These are phyloP conservation scores for Wickerhamomyces sp. DNA, from an alignment of 1,139 yeast species.

Conservation along the genomic window DNA sequence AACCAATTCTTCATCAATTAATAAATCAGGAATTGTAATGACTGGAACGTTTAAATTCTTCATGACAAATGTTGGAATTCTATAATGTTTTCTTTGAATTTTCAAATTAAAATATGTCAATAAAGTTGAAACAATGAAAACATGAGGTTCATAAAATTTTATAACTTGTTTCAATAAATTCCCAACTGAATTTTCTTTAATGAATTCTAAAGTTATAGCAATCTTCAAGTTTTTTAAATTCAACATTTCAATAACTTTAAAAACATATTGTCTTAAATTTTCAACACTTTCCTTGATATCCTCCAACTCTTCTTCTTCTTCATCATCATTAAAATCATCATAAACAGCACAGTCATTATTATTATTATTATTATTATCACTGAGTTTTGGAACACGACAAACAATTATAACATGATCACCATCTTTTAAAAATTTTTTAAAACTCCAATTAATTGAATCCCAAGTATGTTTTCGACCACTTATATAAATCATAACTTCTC, in stretches of 20 bases:
- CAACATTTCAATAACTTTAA: conserved; percentile 11
- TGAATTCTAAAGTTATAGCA: conserved; percentile 52
- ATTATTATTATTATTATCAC: conserved; percentile 5
- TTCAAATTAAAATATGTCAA: conserved; percentile 29
- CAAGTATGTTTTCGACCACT: conserved; percentile 65
- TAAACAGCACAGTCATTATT: not conserved
- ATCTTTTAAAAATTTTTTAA: conserved; percentile 44
- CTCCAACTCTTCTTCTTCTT: conserved; percentile 11
- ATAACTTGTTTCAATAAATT: conserved; percentile 47
- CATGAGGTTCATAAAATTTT: conserved; percentile 50
- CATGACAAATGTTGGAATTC: conserved; percentile 30
- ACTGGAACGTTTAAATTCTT: conserved; percentile 29
- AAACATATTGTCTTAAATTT: conserved; percentile 16
- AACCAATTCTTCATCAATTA: conserved; percentile 15
- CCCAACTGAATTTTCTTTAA: conserved; percentile 34
- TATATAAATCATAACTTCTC: conserved; percentile 55
- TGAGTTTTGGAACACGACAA: conserved; percentile 34
- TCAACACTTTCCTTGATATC: conserved; percentile 22
- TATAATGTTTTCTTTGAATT: conserved; percentile 27
- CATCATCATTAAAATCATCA: conserved; percentile 6
- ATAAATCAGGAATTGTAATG: conserved; percentile 29
- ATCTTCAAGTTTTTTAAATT: conserved; percentile 30
- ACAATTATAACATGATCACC: conserved; percentile 61
- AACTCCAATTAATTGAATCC: conserved; percentile 67
- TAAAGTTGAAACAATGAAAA: conserved; percentile 38